phyloP scores from a whole-genome alignment of 139 green algal genomes.

The Closterium sp. region DNA sequence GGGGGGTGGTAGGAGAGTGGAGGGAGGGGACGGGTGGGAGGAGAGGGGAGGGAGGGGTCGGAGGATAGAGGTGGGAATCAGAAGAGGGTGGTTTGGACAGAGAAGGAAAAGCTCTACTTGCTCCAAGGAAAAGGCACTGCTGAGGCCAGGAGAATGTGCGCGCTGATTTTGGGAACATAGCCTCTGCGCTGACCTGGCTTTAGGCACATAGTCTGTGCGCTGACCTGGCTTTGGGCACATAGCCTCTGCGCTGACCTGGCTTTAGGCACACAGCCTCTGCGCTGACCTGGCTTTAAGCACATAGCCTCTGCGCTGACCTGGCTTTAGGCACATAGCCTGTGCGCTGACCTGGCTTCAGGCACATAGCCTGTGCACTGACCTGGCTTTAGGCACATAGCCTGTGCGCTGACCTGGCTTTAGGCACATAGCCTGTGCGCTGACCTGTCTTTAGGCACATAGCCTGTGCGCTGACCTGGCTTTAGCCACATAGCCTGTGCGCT shows the following conservation, averaged over 20 bases:
- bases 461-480: neutral
- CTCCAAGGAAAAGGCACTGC: no score
- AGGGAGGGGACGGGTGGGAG: neutral
- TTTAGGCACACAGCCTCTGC: constrained; percentile 8
- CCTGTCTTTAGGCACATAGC: constrained; percentile 4
- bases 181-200: neutral
- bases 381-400: constrained; percentile 3
- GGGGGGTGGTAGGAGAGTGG: neutral
- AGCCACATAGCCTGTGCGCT: neutral
- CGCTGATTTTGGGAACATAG: no score
- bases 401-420: neutral
- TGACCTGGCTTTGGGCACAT: constrained; percentile 4
- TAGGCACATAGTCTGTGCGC: neutral
- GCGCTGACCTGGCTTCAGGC: neutral
- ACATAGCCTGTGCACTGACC: neutral
- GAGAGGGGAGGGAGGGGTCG: neutral
- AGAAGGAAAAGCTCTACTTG: no score
- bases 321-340: constrained; percentile 1
- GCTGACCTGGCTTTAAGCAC: neutral
- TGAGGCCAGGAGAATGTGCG: no score
- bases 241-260: neutral
- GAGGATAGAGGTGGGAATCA: neutral
- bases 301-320: constrained; percentile 4
- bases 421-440: neutral
- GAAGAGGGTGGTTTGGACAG: neutral